Percentiles rank a stretch among this genome's conserved stretches.
phyloP scores from a whole-genome alignment of 257 asterid species.

The Voacanga thouarsii region DNA sequence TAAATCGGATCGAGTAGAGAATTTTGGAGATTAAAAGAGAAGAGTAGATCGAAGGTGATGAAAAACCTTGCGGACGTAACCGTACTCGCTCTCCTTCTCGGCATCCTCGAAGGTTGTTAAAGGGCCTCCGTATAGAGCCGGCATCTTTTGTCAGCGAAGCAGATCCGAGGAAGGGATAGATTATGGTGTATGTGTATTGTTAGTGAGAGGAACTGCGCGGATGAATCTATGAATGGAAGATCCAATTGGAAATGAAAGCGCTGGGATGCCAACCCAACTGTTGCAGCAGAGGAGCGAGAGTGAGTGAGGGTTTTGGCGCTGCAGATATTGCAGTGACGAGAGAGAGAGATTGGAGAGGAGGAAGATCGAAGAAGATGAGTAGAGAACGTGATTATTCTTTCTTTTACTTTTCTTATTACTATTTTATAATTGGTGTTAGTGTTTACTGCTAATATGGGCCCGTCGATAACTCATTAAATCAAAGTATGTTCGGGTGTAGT shows the following conservation, averaged over 20 bases:
- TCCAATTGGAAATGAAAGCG: background rate
- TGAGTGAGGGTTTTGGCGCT: background rate
- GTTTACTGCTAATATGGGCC: too few relatives aligned
- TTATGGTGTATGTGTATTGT: background rate
- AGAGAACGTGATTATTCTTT: background rate
- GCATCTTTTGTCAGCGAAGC: slow-evolving; percentile 36
- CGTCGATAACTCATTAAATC: too few relatives aligned
- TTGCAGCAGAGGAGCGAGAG: background rate
- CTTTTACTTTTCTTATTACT: background rate
- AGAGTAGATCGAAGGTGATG: slow-evolving; percentile 10
- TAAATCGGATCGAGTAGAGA: background rate
- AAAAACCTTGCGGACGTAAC: slow-evolving; percentile 90
- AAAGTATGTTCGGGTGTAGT: too few relatives aligned
- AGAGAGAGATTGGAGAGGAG: background rate
- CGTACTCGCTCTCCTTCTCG: slow-evolving; percentile 99
- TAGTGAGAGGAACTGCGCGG: background rate
- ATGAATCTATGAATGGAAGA: background rate
- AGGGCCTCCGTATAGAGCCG: slow-evolving; percentile 70
- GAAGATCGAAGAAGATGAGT: background rate
- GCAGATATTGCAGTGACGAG: background rate
- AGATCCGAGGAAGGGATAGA: slow-evolving; percentile 19
- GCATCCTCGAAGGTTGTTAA: slow-evolving; percentile 97
- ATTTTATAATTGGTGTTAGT: background rate
- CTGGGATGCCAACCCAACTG: background rate
- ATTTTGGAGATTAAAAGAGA: background rate